Percentiles rank a stretch among this genome's conserved stretches.
These are phyloP conservation scores for Candida railenensis DNA, from an alignment of 805 yeast species.

Conservation along the genomic window DNA sequence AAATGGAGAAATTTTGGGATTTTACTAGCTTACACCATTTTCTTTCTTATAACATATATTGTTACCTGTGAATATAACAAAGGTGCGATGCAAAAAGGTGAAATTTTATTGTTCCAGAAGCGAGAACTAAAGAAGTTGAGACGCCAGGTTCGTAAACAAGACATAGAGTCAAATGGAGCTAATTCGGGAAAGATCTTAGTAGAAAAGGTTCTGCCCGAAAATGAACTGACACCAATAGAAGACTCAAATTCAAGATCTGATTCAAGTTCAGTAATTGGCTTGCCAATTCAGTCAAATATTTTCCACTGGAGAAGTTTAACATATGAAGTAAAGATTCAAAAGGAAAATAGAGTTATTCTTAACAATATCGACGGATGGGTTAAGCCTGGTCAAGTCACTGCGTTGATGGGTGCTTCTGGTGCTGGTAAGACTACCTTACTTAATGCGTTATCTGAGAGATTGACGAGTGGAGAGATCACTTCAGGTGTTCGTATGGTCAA, in stretches of 20 bases:
- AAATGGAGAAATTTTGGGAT: conserved; percentile 71
- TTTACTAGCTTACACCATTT: conserved; percentile 49
- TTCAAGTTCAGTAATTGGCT: neutral
- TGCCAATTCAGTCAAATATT: conserved; percentile 28
- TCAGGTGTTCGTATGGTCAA: conserved; percentile 36
- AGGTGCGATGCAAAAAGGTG: conserved; percentile 71
- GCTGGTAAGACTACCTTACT: conserved; percentile 46
- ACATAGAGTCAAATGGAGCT: conserved; percentile 6
- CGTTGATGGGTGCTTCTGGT: conserved; percentile 58
- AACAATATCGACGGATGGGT: conserved; percentile 78
- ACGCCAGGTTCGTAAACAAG: conserved; percentile 33
- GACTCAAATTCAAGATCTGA: conserved; percentile 5
- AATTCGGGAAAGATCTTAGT: neutral
- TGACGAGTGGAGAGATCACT: conserved; percentile 22
- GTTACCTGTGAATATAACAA: conserved; percentile 54
- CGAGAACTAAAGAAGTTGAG: conserved; percentile 46
- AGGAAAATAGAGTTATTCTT: conserved; percentile 58
- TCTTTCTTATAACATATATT: conserved; percentile 56
- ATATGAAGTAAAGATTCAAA: conserved; percentile 64
- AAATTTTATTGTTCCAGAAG: conserved; percentile 58
- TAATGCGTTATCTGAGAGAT: conserved; percentile 33
- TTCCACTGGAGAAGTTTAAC: conserved; percentile 79
- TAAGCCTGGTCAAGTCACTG: conserved; percentile 79
- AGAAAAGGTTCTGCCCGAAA: conserved; percentile 1
- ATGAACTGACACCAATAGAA: conserved; percentile 7